Percentiles rank a stretch among this genome's conserved stretches.
phyloP scores from a whole-genome alignment of 2,329 filamentous ascomycete species.

The Phaeosphaeria sp. region DNA sequence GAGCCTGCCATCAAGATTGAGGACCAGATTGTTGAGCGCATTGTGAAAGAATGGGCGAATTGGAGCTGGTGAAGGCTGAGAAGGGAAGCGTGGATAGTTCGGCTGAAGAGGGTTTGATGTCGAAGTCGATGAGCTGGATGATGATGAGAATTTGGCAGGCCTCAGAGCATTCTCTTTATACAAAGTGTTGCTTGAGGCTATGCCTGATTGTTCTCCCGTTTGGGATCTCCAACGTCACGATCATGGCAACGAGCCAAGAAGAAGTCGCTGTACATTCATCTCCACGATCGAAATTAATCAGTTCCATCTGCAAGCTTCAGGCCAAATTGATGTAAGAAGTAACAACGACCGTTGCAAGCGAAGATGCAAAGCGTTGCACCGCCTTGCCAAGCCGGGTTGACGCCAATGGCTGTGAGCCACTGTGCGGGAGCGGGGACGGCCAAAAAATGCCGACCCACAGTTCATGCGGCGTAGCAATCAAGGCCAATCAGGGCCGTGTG shows the following conservation, averaged over 20 bases:
- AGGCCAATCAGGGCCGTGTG: not conserved
- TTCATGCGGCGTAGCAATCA: not conserved
- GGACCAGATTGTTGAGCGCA: conserved; percentile 28
- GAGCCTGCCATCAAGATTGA: conserved; percentile 24
- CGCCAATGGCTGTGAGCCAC: conserved; percentile 9
- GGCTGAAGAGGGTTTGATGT: not conserved
- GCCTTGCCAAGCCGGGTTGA: conserved; percentile 1
- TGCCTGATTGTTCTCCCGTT: not conserved
- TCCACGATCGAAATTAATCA: conserved; percentile 2
- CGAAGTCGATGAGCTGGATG: not conserved
- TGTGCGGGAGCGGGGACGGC: conserved; percentile 15
- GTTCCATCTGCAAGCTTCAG: not conserved
- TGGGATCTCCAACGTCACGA: not conserved
- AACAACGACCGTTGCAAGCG: conserved; percentile 15
- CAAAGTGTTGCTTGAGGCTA: not conserved
- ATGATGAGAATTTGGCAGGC: not conserved
- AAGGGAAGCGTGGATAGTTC: not conserved
- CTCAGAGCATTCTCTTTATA: conserved; percentile 13
- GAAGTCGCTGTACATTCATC: not conserved
- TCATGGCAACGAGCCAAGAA: conserved; percentile 18
- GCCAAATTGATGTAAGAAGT: not conserved
- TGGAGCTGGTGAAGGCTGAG: conserved; percentile 1
- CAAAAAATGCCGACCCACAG: conserved; percentile 24
- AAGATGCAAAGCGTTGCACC: not conserved
- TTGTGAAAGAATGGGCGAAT: conserved; percentile 9